phyloP scores from a whole-genome alignment of 1,284 basidiomycete species.

The Irpex sp. region DNA sequence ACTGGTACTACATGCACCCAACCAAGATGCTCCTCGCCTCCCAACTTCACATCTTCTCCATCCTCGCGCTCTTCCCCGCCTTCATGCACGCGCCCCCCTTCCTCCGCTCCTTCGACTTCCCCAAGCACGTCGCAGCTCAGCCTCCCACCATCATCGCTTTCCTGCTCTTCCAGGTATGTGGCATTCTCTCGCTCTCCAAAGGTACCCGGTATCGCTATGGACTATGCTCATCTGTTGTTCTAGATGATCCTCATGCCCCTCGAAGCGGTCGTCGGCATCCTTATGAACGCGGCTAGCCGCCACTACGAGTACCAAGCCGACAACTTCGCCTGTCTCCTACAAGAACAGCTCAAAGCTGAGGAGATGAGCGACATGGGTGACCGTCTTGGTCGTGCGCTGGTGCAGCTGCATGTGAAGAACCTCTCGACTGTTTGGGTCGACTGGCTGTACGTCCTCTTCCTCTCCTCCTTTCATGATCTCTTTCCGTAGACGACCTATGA shows the following conservation, averaged over 20 bases:
- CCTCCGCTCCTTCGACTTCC: conserved; percentile 90
- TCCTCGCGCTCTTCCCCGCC: conserved; percentile 90
- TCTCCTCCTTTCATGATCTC: not conserved
- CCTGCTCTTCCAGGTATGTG: conserved; percentile 81
- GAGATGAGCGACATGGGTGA: conserved; percentile 81
- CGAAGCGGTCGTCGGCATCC: conserved; percentile 82
- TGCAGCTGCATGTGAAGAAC: conserved; percentile 91
- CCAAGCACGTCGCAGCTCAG: conserved; percentile 65
- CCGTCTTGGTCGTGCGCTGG: conserved; percentile 84
- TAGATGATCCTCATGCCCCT: conserved; percentile 88
- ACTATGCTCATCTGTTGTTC: not conserved
- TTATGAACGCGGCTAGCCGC: conserved; percentile 85
- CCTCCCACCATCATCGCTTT: conserved; percentile 93
- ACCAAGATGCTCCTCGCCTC: conserved; percentile 89
- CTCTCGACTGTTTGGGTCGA: conserved; percentile 92
- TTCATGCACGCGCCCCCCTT: conserved; percentile 91
- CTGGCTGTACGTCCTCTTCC: conserved; percentile 72
- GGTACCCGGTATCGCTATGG: not conserved
- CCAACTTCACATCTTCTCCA: conserved; percentile 89
- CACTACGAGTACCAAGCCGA: conserved; percentile 94
- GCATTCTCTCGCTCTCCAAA: not conserved
- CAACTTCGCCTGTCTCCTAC: conserved; percentile 79
- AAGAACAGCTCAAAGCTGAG: conserved; percentile 50
- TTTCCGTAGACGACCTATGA: not conserved
- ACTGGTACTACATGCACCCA: conserved; percentile 94